These are phyloP conservation scores for Sugiyamaella neomexicana DNA, from an alignment of 1,139 yeast species.

Conservation along the genomic window DNA sequence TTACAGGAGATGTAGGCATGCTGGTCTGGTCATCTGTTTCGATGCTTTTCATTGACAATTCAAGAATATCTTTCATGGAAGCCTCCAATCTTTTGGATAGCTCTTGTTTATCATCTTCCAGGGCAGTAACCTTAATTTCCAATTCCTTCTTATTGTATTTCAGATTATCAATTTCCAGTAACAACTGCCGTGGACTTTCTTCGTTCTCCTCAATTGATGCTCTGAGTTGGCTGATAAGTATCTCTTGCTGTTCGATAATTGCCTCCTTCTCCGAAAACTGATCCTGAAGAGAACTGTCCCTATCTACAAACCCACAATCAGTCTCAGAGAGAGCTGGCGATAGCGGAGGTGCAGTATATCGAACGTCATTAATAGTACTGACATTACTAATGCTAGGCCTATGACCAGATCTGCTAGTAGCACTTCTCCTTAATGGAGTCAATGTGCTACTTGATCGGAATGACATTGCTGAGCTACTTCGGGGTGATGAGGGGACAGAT, in stretches of 20 bases:
- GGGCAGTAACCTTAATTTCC: constrained; percentile 31
- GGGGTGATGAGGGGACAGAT: constrained; percentile 26
- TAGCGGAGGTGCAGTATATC: constrained; percentile 2
- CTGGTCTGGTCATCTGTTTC: constrained; percentile 6
- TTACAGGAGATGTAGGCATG: constrained; percentile 8
- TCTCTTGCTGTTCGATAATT: constrained; percentile 33
- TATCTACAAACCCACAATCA: constrained; percentile 35
- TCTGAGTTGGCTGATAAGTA: constrained; percentile 21
- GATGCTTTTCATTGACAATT: constrained; percentile 18
- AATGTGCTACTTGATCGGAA: constrained; percentile 10
- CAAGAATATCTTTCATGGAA: constrained; percentile 30
- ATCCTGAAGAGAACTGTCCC: constrained; percentile 42
- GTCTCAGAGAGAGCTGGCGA: constrained; percentile 10
- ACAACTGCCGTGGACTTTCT: constrained; percentile 30
- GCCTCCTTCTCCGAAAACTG: constrained; percentile 38
- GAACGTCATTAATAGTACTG: constrained; percentile 1
- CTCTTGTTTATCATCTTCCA: constrained; percentile 35
- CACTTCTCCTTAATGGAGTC: constrained; percentile 14
- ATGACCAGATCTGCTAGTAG: constrained; percentile 5
- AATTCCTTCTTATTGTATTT: constrained; percentile 38
- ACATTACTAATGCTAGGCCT: constrained; percentile 9
- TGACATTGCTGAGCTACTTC: constrained; percentile 14
- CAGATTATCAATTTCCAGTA: constrained; percentile 35
- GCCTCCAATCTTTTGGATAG: constrained; percentile 23
- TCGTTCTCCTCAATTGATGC: constrained; percentile 16